These are phyloP conservation scores for Lophiotrema nucula DNA, from an alignment of 495 filamentous ascomycete species.

Conservation along the genomic window DNA sequence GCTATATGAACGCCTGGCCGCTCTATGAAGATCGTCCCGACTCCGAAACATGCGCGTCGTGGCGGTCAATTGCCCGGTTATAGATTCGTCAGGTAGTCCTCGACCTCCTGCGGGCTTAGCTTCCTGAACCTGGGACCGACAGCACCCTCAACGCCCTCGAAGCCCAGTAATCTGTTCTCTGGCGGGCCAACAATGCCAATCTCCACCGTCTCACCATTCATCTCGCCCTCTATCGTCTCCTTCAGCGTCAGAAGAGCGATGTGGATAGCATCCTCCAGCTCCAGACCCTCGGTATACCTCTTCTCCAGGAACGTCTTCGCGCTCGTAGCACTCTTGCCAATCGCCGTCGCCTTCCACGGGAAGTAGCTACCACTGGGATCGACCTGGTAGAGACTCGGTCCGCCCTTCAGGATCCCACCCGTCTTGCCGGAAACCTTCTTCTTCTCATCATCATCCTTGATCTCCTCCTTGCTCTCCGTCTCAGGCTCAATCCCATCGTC, in stretches of 20 bases:
- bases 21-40: too few relatives aligned
- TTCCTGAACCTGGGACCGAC: conserved; percentile 92
- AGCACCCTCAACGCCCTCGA: conserved; percentile 86
- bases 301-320: conserved; percentile 99
- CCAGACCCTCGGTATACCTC: conserved; percentile 93
- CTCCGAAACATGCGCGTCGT: too few relatives aligned
- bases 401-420: conserved; percentile 91
- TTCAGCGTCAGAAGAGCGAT: conserved; percentile 97
- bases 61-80: too few relatives aligned
- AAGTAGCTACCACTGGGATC: conserved; percentile 97
- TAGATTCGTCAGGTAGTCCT: conserved; percentile 97
- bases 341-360: conserved; percentile 98
- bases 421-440: conserved; percentile 76
- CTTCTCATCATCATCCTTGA: conserved; percentile 58
- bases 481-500: conserved; percentile 93
- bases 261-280: conserved; percentile 97
- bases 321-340: conserved; percentile 96
- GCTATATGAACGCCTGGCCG: too few relatives aligned
- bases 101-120: conserved; percentile 94
- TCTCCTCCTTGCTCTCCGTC: conserved; percentile 47
- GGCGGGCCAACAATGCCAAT: conserved; percentile 96
- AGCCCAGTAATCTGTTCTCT: conserved; percentile 86
- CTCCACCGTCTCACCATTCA: conserved; percentile 98
- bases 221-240: conserved; percentile 98
- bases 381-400: conserved; percentile 96